Evolutionary conservation across 805 yeast genomes (phyloP).

Genomic region (Starmerella sp.): DNA sequence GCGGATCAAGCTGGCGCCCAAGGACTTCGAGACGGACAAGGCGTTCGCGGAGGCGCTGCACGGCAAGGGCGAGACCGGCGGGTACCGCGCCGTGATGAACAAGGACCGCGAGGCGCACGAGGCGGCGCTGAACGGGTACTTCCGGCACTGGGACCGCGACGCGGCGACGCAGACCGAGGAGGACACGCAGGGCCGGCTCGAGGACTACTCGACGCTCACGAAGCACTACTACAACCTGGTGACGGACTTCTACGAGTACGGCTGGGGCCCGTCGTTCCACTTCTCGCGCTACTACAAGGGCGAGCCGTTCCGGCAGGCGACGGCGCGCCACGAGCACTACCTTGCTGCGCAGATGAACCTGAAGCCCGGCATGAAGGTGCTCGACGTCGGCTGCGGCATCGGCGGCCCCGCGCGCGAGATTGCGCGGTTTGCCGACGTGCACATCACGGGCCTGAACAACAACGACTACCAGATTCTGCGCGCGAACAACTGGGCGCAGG

Average conservation of each 20-base stretch:
- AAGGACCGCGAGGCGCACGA: conserved; percentile 72
- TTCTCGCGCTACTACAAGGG: conserved; percentile 89
- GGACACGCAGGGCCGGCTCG: conserved; percentile 44
- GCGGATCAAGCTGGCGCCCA: conserved; percentile 36
- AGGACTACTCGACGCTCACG: conserved; percentile 81
- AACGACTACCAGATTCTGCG: conserved; percentile 91
- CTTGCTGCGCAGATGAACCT: conserved; percentile 79
- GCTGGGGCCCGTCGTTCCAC: conserved; percentile 99
- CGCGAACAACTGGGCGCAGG: conserved; percentile 69
- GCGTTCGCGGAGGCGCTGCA: conserved; percentile 77
- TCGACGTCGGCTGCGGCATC: conserved; percentile 98
- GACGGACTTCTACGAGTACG: conserved; percentile 96
- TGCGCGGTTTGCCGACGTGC: conserved; percentile 76
- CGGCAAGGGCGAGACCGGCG: conserved; percentile 62
- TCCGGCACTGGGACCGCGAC: conserved; percentile 90
- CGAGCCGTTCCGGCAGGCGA: conserved; percentile 86
- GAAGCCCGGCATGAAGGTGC: conserved; percentile 67
- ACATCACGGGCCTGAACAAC: conserved; percentile 84
- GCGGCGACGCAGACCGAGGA: conserved; percentile 55
- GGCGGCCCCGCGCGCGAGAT: conserved; percentile 99
- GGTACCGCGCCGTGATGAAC: conserved; percentile 62
- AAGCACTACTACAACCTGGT: conserved; percentile 94
- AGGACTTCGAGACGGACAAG: conserved; percentile 48
- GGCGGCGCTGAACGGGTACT: conserved; percentile 78
- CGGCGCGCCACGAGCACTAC: conserved; percentile 90